These are phyloP conservation scores for Fraxinus greggii DNA, from an alignment of 305 asterid genomes.

Conservation along the genomic window DNA sequence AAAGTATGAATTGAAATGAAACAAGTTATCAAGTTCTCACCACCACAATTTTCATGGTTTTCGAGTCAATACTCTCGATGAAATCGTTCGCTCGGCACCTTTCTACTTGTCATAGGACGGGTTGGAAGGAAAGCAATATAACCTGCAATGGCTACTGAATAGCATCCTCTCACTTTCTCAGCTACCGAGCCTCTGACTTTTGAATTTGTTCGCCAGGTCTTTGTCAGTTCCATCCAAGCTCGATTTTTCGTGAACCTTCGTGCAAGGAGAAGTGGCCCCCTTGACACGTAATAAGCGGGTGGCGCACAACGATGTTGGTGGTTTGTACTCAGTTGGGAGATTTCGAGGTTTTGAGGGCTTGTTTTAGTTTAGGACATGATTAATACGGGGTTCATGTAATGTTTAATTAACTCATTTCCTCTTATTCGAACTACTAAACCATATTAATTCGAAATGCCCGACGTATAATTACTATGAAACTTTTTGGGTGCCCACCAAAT, in stretches of 20 bases:
- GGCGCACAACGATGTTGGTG: too few relatives aligned
- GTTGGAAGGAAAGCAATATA: conserved; percentile 44
- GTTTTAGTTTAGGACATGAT: too few relatives aligned
- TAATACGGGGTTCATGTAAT: too few relatives aligned
- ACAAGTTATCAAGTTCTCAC: neutral
- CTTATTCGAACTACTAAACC: too few relatives aligned
- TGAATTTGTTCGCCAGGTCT: conserved; percentile 21
- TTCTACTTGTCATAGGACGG: neutral
- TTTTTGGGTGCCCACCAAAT: too few relatives aligned
- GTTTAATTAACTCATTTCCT: too few relatives aligned
- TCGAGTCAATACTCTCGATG: conserved; percentile 33
- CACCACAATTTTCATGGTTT: conserved; percentile 17
- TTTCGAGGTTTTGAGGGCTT: too few relatives aligned
- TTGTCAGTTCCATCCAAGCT: conserved; percentile 44
- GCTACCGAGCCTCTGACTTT: conserved; percentile 49
- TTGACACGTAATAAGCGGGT: conserved; percentile 22
- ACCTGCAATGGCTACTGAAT: conserved; percentile 49
- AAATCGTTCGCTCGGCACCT: conserved; percentile 22
- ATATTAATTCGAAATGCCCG: too few relatives aligned
- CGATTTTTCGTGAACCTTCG: conserved; percentile 41
- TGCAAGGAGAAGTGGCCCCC: conserved; percentile 51
- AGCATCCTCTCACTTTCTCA: conserved; percentile 48
- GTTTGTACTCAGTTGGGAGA: too few relatives aligned
- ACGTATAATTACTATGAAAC: too few relatives aligned
- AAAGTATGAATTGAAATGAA: too few relatives aligned